These are phyloP conservation scores for Rhododendron vialii DNA, from an alignment of 148 eudicot species.

Conservation along the genomic window DNA sequence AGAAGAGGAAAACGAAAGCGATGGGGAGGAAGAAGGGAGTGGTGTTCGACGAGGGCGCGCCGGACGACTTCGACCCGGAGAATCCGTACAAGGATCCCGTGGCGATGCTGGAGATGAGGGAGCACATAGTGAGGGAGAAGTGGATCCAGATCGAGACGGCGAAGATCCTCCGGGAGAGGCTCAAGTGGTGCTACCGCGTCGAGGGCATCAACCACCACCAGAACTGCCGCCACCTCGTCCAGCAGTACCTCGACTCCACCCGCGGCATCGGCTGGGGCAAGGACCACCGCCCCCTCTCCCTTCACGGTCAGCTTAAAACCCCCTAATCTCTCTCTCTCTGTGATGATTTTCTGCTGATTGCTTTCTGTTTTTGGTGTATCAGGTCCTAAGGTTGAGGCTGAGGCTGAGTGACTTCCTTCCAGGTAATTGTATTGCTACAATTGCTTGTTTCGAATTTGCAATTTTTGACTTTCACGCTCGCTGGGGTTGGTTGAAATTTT, in stretches of 20 bases:
- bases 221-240: conserved; percentile 86
- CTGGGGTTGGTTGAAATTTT: neutral
- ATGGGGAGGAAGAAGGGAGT: conserved; percentile 74
- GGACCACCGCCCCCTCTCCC: conserved; percentile 62
- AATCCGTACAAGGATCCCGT: conserved; percentile 95
- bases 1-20: neutral
- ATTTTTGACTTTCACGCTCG: neutral
- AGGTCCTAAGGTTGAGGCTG: conserved; percentile 41
- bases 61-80: conserved; percentile 89
- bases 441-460: conserved; percentile 12
- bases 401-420: conserved; percentile 24
- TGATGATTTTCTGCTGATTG: neutral
- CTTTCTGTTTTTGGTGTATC: neutral
- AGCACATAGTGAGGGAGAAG: conserved; percentile 81
- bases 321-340: neutral
- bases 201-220: conserved; percentile 90
- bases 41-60: conserved; percentile 70
- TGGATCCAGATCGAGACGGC: conserved; percentile 95
- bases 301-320: conserved; percentile 45
- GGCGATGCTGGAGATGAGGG: conserved; percentile 93
- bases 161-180: conserved; percentile 69
- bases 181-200: conserved; percentile 81
- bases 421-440: conserved; percentile 7
- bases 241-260: conserved; percentile 80
- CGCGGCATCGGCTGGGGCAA: conserved; percentile 95